Base-by-base conservation (phyloP, 371 early-diverging fungal genomes). In the Lichtheimia corymbifera region DNA sequence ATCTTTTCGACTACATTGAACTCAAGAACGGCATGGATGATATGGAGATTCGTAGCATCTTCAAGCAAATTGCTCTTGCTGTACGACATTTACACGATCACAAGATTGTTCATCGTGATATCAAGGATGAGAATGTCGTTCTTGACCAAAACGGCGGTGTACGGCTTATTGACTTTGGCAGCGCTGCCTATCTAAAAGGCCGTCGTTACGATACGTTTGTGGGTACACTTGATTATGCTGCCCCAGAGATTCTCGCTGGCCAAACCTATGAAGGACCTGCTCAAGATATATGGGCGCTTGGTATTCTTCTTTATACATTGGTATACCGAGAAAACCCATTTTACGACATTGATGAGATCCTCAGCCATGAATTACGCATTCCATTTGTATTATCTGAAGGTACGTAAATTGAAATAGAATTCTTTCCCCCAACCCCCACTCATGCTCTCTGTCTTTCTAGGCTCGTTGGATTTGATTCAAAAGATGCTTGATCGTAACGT, bases 271-370 rank as follows among this genome's bases (percentile, higher is more conserved):
- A 88, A 41, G 91, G 90, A 0, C 82, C 80, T 59, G 90, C 88
- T 17, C 92, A 91, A 59, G 95, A 95, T 65, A 83, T 91, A 25
- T 95, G 94, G 92, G 88, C 93, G 2, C 68, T 93, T 3, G 94
- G 93, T 2, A 85, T 93, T 54, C 72, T 94, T 25, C 66, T 95
- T 40, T 94, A 90, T 70, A 92, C 92, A 6, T 82, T 94, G 62
- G 78, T 91, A 24, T 90, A 84, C 62, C 83, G 88, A 49, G 88
- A 90, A 65, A 91, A 90, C 56, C 94, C 95, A 28, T 95, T 93
- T 65, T 91, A 87, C 62, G 85, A 85, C 50, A 82, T 89, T 63
- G 88, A 91, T 65, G 88, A 91, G 67, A 89, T 91, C 51, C 68
- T 90, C 59, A 79, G 76, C n/a, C 67, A 79, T 30, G 90, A 88